Evolutionary conservation across 2,329 filamentous ascomycete species (phyloP).

Genomic region (Laburnicola sp.): DNA sequence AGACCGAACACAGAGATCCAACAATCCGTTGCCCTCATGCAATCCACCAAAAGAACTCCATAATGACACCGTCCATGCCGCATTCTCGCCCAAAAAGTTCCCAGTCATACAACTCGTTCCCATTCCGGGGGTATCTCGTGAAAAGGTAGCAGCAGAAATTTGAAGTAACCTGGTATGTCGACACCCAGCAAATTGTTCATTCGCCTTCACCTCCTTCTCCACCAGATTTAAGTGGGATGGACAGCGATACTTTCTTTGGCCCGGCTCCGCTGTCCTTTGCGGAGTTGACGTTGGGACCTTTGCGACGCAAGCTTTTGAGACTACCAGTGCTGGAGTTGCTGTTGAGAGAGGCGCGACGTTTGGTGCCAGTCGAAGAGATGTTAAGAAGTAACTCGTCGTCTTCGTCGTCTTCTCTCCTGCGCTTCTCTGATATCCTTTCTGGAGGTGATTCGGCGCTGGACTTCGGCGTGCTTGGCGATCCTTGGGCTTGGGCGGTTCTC

Average conservation of each 20-base stretch:
- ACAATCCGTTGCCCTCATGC: slow-evolving; percentile 7
- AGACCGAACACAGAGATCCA: slow-evolving; percentile 3
- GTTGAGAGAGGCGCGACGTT: slow-evolving; percentile 47
- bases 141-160: slow-evolving; percentile 35
- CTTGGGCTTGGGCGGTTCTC: slow-evolving; percentile 27
- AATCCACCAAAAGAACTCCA: slow-evolving; percentile 9
- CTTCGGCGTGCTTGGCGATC: slow-evolving; percentile 30
- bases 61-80: slow-evolving; percentile 14
- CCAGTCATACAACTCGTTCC: slow-evolving; percentile 42
- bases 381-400: slow-evolving; percentile 84
- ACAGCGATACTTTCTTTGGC: slow-evolving; percentile 48
- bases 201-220: slow-evolving; percentile 38
- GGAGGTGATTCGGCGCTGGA: slow-evolving; percentile 49
- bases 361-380: slow-evolving; percentile 60
- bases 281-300: slow-evolving; percentile 47
- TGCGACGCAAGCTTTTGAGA: slow-evolving; percentile 46
- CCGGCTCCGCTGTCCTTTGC: slow-evolving; percentile 47
- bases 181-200: slow-evolving; percentile 20
- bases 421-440: slow-evolving; percentile 84
- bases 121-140: slow-evolving; percentile 42
- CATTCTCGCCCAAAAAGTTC: slow-evolving; percentile 20
- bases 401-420: slow-evolving; percentile 88
- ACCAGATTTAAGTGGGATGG: slow-evolving; percentile 45
- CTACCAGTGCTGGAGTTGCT: slow-evolving; percentile 41
- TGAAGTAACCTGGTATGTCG: slow-evolving; percentile 16